Base-by-base conservation (phyloP, 345 rosid species). In the Trapa bicornis region DNA sequence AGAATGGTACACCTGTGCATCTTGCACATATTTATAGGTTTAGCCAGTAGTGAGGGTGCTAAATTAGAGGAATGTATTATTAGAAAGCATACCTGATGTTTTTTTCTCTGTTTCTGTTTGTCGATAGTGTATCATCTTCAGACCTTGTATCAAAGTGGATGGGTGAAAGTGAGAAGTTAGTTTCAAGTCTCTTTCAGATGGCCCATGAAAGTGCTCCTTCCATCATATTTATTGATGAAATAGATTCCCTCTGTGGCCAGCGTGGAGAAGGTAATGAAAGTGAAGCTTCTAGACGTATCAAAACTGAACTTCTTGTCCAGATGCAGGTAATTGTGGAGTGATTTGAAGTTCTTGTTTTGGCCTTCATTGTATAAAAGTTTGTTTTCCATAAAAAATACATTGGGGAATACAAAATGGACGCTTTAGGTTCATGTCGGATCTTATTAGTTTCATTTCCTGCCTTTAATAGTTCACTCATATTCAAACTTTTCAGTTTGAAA, bases 111-210 rank as follows among this genome's bases (percentile, higher is more conserved):
- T 65, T 67, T 64, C 67, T 72, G 65, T 74, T 70, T 67, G 32
- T 66, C 75, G 29, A 56, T 67, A 92, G 98, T 74, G 83, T 92
- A 67, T 92, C 98, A 75, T 92, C 98, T 11, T 92, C 96, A 39
- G 98, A 92, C 80, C 85, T 89, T 71, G 96, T 92, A 64, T 92
- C 98, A 50, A 92, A 92, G 79, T 92, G 98, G 98, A 92, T 92
- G 98, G 98, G 96, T 66, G 98, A 92, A 79, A 92, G 98, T 76
- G 98, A 92, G 73, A 92, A 92, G 84, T 82, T 92, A 47, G 98
- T 92, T 32, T 82, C 98, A 64, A 92, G 84, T 75, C 96, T 92
- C 75, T 89, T 92, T 65, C 84, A 89, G 73, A 92, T 92, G 98
- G 95, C 96, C 68, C 91, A 96, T 39, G 98, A 89, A 77, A 89